Evolutionary conservation across 2,329 filamentous ascomycete genomes (phyloP), one percentile per base, ranked within the genome.

Genomic region (Botrytis tulipae): DNA sequence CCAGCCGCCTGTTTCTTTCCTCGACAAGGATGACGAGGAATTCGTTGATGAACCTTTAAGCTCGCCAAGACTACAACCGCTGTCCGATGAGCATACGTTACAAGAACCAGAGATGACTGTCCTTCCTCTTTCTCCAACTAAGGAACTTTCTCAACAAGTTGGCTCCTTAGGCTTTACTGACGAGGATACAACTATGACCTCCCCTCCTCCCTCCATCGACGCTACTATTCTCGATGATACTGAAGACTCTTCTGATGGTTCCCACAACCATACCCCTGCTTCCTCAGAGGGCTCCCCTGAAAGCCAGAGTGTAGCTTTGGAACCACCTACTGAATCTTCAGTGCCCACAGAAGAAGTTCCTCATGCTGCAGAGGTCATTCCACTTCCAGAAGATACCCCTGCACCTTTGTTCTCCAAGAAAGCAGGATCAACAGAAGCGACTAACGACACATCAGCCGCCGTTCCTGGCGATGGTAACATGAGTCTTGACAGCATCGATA

Each of bases 41-140:
- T 92, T 95, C 79, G 91, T 94, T 32, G 92, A 95, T 75, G 92
- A 95, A 81, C 91, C 92, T 4, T 84, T 94, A 29, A 92, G 89
- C 76, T 93, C 92, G 5, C 89, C 89, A 4, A 85, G 86, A 8
- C 85, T 95, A 14, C 86, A 89, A 29, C 85, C 92, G 29, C 87
- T 88, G 29, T 87, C 88, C 66, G 87, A 88, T 62, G 81, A 87
- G 7, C 83, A 86, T 73, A 82, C 83, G 54, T 83, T 84, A 2
- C 87, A 86, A 87, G 87, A 89, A 32, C 84, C 86, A 0, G 86
- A 88, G 42, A 81, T 90, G 68, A 82, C 89, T 3, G 88, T 90
- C 65, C 84, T 86, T 20, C 89, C 88, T 0, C 81, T 91, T 12
- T 90, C 88, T 0, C 88, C 89, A 0, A 85, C 81, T 44, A 87